Percentiles rank a stretch among this genome's conserved stretches.
Evolutionary conservation across 2,329 filamentous ascomycete genomes (phyloP).

Genomic region (Sporothrix pallida): DNA sequence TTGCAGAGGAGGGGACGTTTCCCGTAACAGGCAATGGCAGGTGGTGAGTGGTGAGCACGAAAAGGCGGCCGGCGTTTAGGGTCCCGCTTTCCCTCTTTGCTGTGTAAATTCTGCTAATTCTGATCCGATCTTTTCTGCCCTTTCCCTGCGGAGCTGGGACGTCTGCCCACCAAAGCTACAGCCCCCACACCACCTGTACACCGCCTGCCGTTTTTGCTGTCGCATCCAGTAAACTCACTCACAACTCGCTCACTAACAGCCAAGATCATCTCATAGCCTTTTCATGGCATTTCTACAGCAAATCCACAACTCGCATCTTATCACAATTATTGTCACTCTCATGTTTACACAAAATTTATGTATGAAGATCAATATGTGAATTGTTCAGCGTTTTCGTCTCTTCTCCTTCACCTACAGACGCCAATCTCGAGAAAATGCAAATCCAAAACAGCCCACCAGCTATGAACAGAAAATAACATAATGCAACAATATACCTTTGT

Average conservation of each 20-base stretch:
- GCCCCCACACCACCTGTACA: background rate
- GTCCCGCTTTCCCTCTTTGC: background rate
- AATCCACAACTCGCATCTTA: background rate
- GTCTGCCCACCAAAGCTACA: background rate
- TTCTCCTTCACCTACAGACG: constrained; percentile 18
- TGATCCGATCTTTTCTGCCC: constrained; percentile 22
- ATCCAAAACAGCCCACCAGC: background rate
- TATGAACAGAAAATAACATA: background rate
- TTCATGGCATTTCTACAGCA: background rate
- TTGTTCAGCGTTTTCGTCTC: constrained; percentile 17
- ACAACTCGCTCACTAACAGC: background rate
- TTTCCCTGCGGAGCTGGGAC: background rate
- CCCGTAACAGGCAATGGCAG: background rate
- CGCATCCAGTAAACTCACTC: background rate
- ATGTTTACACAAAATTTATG: background rate
- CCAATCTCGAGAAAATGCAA: background rate
- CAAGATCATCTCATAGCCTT: background rate
- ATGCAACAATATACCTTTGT: background rate
- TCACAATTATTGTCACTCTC: background rate
- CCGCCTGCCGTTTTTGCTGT: constrained; percentile 16
- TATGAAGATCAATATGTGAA: constrained; percentile 2
- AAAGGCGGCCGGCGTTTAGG: constrained; percentile 12
- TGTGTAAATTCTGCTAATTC: background rate
- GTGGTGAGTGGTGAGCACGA: background rate
- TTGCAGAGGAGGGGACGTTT: constrained; percentile 17